These are phyloP conservation scores for Colletotrichum abscissum DNA, from an alignment of 2,329 filamentous ascomycete genomes.

Conservation along the genomic window DNA sequence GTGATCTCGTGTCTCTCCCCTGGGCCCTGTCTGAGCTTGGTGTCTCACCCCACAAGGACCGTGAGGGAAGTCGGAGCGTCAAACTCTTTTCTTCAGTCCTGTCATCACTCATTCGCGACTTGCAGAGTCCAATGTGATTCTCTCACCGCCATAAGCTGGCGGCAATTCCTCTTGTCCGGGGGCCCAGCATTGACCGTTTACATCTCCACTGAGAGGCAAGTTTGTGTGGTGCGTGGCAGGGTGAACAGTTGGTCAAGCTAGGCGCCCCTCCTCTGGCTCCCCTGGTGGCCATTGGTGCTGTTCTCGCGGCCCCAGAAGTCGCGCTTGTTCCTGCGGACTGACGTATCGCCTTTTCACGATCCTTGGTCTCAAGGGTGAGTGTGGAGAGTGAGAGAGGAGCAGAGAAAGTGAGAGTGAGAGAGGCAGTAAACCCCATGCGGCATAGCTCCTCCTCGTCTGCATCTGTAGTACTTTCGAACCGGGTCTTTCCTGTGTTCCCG, in stretches of 20 bases:
- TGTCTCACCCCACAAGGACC: background rate
- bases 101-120: background rate
- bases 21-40: background rate
- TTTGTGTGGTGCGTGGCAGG: background rate
- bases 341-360: background rate
- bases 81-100: no score
- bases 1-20: background rate
- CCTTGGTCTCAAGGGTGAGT: no score
- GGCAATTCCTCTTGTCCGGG: background rate
- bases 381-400: no score
- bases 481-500: background rate
- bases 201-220: background rate
- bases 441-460: slow-evolving; percentile 7
- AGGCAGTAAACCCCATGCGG: slow-evolving; percentile 18
- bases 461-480: background rate
- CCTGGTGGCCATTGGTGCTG: no score
- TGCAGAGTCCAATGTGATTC: background rate
- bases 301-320: background rate
- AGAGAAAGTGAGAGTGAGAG: background rate
- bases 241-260: background rate
- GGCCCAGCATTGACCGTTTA: background rate
- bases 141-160: background rate
- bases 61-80: background rate
- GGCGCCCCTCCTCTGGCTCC: no score
- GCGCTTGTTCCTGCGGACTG: slow-evolving; percentile 6